Evolutionary conservation across 768 basidiomycete species (phyloP).

Genomic region (Dacryopinax spathularia): DNA sequence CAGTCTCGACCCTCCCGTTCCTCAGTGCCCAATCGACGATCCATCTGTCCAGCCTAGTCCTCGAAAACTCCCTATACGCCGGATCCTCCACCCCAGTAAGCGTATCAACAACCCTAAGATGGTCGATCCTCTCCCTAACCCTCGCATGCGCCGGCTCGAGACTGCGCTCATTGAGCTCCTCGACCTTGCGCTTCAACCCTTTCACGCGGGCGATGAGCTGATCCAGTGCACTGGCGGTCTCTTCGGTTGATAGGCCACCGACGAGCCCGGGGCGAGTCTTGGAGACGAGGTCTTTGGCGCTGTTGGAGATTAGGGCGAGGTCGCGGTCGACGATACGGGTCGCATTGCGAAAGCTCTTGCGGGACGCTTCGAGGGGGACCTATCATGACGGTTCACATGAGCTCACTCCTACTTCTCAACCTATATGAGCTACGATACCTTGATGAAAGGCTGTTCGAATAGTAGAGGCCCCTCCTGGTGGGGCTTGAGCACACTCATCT

Average conservation of each 20-base stretch:
- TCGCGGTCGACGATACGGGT: conserved; percentile 76
- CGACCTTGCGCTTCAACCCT: conserved; percentile 77
- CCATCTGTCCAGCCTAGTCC: conserved; percentile 71
- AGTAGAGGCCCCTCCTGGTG: conserved; percentile 61
- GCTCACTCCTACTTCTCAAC: neutral
- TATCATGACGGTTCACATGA: conserved; percentile 21
- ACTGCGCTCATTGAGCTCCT: conserved; percentile 34
- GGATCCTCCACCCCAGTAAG: conserved; percentile 37
- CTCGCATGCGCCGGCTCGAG: conserved; percentile 51
- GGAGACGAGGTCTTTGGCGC: conserved; percentile 41
- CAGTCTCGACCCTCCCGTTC: conserved; percentile 61
- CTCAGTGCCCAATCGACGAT: conserved; percentile 86
- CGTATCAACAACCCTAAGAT: conserved; percentile 50
- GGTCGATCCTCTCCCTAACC: conserved; percentile 58
- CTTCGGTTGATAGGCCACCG: conserved; percentile 33
- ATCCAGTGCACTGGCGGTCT: conserved; percentile 49
- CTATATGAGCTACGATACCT: conserved; percentile 32
- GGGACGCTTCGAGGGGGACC: conserved; percentile 84
- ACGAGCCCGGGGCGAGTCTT: conserved; percentile 27
- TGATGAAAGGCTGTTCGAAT: conserved; percentile 72
- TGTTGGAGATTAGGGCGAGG: conserved; percentile 41
- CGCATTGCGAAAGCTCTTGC: conserved; percentile 70
- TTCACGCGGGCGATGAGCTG: conserved; percentile 62
- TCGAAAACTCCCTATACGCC: conserved; percentile 62
- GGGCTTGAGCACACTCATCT: conserved; percentile 29